Percentiles rank a stretch among this genome's conserved stretches.
phyloP scores from a whole-genome alignment of 331 rosid species.

The Stylosanthes scabra region DNA sequence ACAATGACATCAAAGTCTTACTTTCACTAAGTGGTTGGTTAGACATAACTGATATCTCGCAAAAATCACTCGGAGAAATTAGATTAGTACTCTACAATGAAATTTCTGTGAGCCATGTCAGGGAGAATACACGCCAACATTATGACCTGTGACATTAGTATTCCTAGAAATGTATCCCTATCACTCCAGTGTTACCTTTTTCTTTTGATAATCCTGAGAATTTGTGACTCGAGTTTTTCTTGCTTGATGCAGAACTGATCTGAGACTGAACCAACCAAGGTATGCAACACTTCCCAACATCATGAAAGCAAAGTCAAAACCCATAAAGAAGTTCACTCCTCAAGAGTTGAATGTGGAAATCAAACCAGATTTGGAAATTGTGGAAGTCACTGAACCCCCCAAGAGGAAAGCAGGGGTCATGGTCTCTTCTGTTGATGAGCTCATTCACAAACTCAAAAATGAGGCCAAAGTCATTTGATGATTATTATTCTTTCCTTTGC shows the following conservation, averaged over 20 bases:
- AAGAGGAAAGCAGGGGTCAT: constrained; percentile 87
- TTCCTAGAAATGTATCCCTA: not conserved
- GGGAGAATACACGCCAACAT: not conserved
- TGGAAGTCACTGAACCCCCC: constrained; percentile 88
- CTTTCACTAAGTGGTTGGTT: not conserved
- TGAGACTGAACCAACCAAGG: constrained; percentile 92
- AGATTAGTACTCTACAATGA: not conserved
- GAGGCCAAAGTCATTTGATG: constrained; percentile 81
- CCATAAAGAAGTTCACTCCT: constrained; percentile 72
- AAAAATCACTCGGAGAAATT: not conserved
- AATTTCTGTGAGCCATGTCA: not conserved
- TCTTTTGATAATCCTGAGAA: constrained; percentile 12
- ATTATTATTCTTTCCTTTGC: constrained; percentile 11
- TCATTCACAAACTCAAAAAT: constrained; percentile 81
- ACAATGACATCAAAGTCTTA: not conserved
- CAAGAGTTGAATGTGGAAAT: constrained; percentile 80
- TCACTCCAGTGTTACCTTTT: not conserved
- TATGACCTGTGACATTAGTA: not conserved
- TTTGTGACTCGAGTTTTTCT: not conserved
- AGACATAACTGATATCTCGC: not conserved
- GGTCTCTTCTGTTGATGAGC: constrained; percentile 87
- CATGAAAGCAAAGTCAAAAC: constrained; percentile 94
- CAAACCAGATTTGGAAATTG: constrained; percentile 73
- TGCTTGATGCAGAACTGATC: constrained; percentile 71
- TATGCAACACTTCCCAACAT: constrained; percentile 97